phyloP scores from a whole-genome alignment of 108 stramenopile species.

The Nitzschia palea region DNA sequence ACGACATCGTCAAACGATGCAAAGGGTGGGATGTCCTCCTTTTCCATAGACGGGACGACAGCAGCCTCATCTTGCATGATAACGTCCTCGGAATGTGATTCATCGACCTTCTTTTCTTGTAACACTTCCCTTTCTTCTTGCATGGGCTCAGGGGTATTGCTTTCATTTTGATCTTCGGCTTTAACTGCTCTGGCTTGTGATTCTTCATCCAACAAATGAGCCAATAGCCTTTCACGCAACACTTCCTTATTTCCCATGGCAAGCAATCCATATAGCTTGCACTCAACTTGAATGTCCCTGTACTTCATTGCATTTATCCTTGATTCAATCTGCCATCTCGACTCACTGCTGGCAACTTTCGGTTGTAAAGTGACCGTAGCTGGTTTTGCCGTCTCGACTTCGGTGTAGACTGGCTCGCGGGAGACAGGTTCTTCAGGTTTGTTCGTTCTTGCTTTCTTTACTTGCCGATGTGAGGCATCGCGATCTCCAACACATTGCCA shows the following conservation, averaged over 20 bases:
- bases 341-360: not conserved
- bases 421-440: not conserved
- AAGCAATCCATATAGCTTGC: conserved; percentile 35
- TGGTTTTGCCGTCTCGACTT: too few relatives aligned
- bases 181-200: too few relatives aligned
- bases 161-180: not conserved
- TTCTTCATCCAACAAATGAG: conserved; percentile 19
- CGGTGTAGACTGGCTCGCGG: not conserved
- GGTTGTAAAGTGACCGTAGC: too few relatives aligned
- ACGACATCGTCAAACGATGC: too few relatives aligned
- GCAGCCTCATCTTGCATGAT: not conserved
- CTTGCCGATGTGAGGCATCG: conserved; percentile 2
- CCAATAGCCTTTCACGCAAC: conserved; percentile 38
- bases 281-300: conserved; percentile 44
- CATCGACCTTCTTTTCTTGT: too few relatives aligned
- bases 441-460: conserved; percentile 16
- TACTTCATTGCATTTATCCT: conserved; percentile 50
- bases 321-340: conserved; percentile 19
- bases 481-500: conserved; percentile 24
- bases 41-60: not conserved
- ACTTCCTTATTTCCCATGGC: conserved; percentile 49
- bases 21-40: too few relatives aligned
- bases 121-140: not conserved
- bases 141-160: not conserved
- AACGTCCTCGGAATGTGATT: not conserved